These are phyloP conservation scores for Trifolium repens DNA, from an alignment of 306 rosid species.

Conservation along the genomic window DNA sequence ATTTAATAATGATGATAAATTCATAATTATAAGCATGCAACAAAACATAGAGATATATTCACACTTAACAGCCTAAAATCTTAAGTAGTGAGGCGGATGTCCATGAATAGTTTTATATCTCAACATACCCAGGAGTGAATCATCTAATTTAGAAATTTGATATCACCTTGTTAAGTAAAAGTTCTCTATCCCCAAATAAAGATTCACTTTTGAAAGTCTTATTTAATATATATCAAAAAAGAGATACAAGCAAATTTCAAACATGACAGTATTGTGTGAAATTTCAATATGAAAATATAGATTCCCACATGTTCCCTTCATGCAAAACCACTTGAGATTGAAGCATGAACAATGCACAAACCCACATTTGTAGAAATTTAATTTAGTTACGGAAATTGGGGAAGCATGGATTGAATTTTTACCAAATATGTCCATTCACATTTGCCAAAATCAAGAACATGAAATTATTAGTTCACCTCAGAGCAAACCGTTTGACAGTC, in stretches of 20 bases:
- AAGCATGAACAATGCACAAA: constrained; percentile 19
- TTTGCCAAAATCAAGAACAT: constrained; percentile 35
- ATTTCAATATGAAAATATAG: constrained; percentile 1
- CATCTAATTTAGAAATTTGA: neutral
- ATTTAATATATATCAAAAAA: constrained; percentile 2
- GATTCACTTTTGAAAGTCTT: constrained; percentile 1
- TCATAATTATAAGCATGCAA: constrained; percentile 17
- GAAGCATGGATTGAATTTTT: constrained; percentile 1
- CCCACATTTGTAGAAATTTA: constrained; percentile 22
- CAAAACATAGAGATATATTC: constrained; percentile 28
- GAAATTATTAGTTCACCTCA: constrained; percentile 57
- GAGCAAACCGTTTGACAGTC: constrained; percentile 60
- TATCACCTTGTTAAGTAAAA: neutral
- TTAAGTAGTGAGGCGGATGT: constrained; percentile 17
- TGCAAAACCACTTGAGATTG: constrained; percentile 15
- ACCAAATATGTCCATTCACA: constrained; percentile 30
- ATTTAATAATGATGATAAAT: constrained; percentile 9
- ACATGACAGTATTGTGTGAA: constrained; percentile 1
- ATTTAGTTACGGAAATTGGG: constrained; percentile 1
- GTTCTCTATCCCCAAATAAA: neutral
- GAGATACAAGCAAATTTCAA: constrained; percentile 3
- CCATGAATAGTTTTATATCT: constrained; percentile 19
- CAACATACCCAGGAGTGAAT: constrained; percentile 13
- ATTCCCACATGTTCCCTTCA: constrained; percentile 14
- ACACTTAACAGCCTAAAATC: neutral